Evolutionary conservation across 306 rosid species (phyloP).

Genomic region (Calophaca sinica): DNA sequence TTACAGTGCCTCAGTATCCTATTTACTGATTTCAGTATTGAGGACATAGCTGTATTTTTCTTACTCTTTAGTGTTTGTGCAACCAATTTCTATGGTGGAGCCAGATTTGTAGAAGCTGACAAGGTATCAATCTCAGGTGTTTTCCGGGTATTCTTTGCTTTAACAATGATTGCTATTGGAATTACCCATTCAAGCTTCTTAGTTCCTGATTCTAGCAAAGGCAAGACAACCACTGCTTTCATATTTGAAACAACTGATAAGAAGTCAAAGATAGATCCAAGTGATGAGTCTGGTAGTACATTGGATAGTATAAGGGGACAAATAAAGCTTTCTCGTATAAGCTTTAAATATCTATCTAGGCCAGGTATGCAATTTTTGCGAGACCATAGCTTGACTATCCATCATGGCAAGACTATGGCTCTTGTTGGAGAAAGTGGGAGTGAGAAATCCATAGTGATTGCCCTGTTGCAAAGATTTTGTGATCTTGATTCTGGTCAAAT

Average conservation of each 20-base stretch:
- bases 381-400: constrained; percentile 72
- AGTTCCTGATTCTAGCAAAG: constrained; percentile 71
- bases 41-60: no score
- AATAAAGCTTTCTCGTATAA: constrained; percentile 74
- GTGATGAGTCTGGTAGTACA: constrained; percentile 69
- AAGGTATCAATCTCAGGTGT: no score
- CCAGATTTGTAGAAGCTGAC: no score
- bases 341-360: constrained; percentile 82
- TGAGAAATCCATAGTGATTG: constrained; percentile 82
- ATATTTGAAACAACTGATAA: constrained; percentile 74
- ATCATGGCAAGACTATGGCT: constrained; percentile 84
- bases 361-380: constrained; percentile 74
- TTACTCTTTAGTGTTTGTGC: no score
- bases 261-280: constrained; percentile 70
- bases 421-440: constrained; percentile 96
- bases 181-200: constrained; percentile 75
- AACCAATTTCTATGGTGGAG: no score
- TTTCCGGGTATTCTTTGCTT: no score
- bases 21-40: no score
- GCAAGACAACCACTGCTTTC: constrained; percentile 74
- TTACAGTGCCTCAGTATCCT: no score
- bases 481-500: constrained; percentile 83
- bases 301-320: constrained; percentile 69
- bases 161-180: no score
- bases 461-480: constrained; percentile 82